Percentiles rank a stretch among this genome's conserved stretches.
These are phyloP conservation scores for Pyronema omphalodes DNA, from an alignment of 495 filamentous ascomycete genomes.

Conservation along the genomic window DNA sequence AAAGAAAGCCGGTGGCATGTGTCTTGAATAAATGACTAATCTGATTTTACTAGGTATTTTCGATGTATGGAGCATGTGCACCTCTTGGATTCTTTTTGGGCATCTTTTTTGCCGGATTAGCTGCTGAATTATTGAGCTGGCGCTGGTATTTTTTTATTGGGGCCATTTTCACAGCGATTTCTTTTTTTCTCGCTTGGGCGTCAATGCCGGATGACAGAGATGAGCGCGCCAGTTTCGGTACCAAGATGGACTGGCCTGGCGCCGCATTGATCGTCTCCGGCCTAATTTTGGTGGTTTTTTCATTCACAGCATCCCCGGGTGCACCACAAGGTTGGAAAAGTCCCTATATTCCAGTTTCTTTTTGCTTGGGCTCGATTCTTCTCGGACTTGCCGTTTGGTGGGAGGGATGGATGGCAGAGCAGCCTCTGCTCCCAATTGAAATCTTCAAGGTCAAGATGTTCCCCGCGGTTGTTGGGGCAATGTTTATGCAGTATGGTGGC, in stretches of 20 bases:
- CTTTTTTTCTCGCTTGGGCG: constrained; percentile 37
- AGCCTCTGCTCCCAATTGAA: constrained; percentile 57
- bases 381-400: constrained; percentile 46
- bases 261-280: constrained; percentile 43
- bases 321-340: constrained; percentile 52
- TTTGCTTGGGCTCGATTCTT: constrained; percentile 39
- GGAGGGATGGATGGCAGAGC: constrained; percentile 54
- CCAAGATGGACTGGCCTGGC: constrained; percentile 58
- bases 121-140: constrained; percentile 46
- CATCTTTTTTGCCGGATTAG: constrained; percentile 60
- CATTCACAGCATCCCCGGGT: constrained; percentile 56
- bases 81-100: constrained; percentile 66
- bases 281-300: constrained; percentile 54
- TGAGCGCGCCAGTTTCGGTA: constrained; percentile 29
- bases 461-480: constrained; percentile 42
- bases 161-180: constrained; percentile 31
- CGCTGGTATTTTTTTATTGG: constrained; percentile 72
- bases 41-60: constrained; percentile 35
- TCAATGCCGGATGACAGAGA: constrained; percentile 46
- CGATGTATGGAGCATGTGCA: constrained; percentile 59
- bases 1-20: neutral
- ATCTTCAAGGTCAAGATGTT: constrained; percentile 60
- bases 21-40: neutral
- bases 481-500: constrained; percentile 60
- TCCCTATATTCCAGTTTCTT: constrained; percentile 48